A percentile compares a stretch with the other conserved stretches of the same genome.
phyloP scores from a whole-genome alignment of 2,329 filamentous ascomycete genomes.

The Chaetomium sp. region DNA sequence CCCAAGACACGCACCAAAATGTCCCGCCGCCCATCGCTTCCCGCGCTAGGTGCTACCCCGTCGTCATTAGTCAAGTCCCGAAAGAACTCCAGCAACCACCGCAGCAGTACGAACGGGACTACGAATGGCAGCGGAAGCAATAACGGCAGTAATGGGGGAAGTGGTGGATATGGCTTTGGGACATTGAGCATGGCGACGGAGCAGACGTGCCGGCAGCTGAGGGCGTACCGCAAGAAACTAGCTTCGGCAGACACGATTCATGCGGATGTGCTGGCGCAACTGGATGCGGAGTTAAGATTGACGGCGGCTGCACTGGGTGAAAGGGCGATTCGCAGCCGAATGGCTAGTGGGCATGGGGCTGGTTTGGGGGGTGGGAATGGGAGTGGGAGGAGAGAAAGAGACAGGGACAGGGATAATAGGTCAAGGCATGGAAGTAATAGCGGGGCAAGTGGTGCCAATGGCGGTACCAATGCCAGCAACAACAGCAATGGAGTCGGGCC shows the following conservation, averaged over 20 bases:
- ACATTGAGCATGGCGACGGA: conserved; percentile 58
- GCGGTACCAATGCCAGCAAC: neutral
- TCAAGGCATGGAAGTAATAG: neutral
- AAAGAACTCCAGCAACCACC: conserved; percentile 38
- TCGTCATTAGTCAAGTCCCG: conserved; percentile 30
- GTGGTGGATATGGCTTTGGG: conserved; percentile 37
- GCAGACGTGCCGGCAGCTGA: conserved; percentile 55
- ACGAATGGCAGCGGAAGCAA: neutral
- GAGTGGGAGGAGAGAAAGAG: conserved; percentile 23
- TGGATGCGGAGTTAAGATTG: conserved; percentile 58
- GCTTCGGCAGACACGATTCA: conserved; percentile 47
- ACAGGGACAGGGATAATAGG: neutral
- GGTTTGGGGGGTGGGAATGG: neutral
- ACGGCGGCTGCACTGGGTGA: conserved; percentile 56
- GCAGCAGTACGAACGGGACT: neutral
- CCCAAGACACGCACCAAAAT: conserved; percentile 35
- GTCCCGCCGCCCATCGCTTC: conserved; percentile 48
- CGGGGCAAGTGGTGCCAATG: neutral
- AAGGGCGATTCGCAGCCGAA: conserved; percentile 43
- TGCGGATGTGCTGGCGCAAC: conserved; percentile 52
- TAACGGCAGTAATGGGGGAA: neutral
- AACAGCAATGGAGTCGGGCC: conserved; percentile 10
- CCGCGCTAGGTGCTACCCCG: conserved; percentile 37
- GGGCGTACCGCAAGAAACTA: conserved; percentile 58
- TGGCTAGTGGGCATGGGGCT: neutral